Base-by-base conservation (phyloP, 192 early-diverging fungal species). In the Geranomyces variabilis region DNA sequence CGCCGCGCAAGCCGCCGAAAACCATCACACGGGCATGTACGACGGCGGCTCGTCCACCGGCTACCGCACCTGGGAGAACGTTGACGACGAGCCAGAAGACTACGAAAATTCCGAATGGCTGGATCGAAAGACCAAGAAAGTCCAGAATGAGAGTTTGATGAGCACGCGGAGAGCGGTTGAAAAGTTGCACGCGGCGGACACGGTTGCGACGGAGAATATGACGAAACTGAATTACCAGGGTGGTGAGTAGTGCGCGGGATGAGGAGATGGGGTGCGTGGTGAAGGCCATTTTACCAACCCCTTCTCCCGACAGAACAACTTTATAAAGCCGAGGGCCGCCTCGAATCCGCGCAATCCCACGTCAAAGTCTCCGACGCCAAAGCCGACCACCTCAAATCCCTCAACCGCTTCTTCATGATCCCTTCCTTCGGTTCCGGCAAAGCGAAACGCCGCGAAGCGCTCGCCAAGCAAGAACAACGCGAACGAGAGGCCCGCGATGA, bases 361-460 rank as follows among this genome's bases (percentile, higher is more conserved):
- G 80, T 76, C 24, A 79, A 80, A 67, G 69, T 78, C 49, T 67
- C 75, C 22, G 80, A 77, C 67, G 72, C 81, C 34, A 84, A 86
- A 62, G 78, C 83, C n/a, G 71, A 73, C 62, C 71, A 84, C 29
- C 75, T 86, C 19, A 81, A 86, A 51, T 77, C 83, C 12, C 73
- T 86, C 33, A 85, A 85, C 74, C 72, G 79, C 19, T 85, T 68
- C 70, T 86, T 86, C 71, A 65, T 84, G 66, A 29, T 86, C 14
- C 85, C 85, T 55, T 73, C 81, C n/a, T 86, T 84, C 60, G 83
- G 85, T 21, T 76, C 67, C 22, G 57, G 53, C 33, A 80, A 85
- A 59, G 84, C 86, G 17, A 72, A 75, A 29, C 49, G 49, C 30
- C 69, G 60, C 33, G 81, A 86, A 79, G 74, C 82, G 12, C 15